A percentile compares a stretch with the other conserved stretches of the same genome.
Evolutionary conservation across 108 stramenopile species (phyloP).

Genomic region (Fragilariopsis cylindrus): DNA sequence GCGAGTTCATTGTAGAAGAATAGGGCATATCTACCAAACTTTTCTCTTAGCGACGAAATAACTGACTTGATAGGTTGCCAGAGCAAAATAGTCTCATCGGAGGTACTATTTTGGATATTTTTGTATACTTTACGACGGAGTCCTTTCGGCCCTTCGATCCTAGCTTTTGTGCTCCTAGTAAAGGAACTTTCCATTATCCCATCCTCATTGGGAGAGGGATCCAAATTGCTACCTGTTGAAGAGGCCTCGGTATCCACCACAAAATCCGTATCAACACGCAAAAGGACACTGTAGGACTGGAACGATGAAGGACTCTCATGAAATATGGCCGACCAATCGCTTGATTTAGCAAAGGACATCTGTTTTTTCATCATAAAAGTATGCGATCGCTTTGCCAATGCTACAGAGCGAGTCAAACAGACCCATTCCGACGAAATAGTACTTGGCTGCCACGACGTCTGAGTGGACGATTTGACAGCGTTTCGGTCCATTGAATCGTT

Average conservation of each 20-base stretch:
- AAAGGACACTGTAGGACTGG: constrained; percentile 72
- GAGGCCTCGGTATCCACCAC: constrained; percentile 66
- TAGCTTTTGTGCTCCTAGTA: constrained; percentile 53
- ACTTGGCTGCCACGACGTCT: constrained; percentile 53
- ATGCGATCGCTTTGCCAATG: constrained; percentile 72
- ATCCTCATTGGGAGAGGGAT: constrained; percentile 1
- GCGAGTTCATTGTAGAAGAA: constrained; percentile 82
- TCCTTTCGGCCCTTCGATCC: constrained; percentile 60
- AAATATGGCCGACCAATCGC: constrained; percentile 65
- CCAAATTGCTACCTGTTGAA: constrained; percentile 48
- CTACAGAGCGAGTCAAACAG: constrained; percentile 54
- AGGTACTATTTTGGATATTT: constrained; percentile 42
- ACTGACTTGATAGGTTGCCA: constrained; percentile 74
- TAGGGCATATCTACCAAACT: constrained; percentile 63
- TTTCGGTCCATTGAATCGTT: constrained; percentile 20
- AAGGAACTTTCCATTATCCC: constrained; percentile 49
- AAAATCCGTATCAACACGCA: constrained; percentile 65
- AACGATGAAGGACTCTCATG: constrained; percentile 67
- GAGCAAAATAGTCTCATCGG: constrained; percentile 28
- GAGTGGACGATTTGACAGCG: neutral
- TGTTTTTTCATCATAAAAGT: constrained; percentile 53
- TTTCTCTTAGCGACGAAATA: constrained; percentile 48
- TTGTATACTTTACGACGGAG: constrained; percentile 70
- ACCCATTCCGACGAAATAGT: constrained; percentile 66
- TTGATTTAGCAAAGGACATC: constrained; percentile 18